Conservation (phyloP, 1,284 basidiomycete genomes). For the Ceratobasidium sp. region DNA sequence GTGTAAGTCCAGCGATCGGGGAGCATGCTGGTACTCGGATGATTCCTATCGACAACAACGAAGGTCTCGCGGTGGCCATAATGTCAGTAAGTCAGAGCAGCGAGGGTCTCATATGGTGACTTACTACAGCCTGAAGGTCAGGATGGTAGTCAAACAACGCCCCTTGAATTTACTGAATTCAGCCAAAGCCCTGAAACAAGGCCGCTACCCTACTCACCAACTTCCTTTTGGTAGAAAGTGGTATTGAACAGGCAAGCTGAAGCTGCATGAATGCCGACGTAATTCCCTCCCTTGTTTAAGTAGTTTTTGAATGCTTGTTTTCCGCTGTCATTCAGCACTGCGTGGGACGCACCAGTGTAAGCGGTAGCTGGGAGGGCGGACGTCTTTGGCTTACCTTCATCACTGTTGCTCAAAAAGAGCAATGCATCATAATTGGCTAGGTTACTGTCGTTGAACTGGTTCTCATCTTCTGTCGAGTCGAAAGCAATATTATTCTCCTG, state of each 20-base stretch:
- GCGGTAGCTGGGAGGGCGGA: not conserved
- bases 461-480: conserved; percentile 74
- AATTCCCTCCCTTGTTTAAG: conserved; percentile 79
- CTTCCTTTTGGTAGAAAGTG: conserved; percentile 70
- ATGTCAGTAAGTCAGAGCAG: not conserved
- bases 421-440: conserved; percentile 75
- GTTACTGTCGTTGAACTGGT: conserved; percentile 70
- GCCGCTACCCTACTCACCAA: conserved; percentile 58
- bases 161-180: conserved; percentile 58
- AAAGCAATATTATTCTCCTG: conserved; percentile 67
- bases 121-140: conserved; percentile 71
- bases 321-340: conserved; percentile 74
- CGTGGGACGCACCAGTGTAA: conserved; percentile 32
- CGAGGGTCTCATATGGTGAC: conserved; percentile 49
- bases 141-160: conserved; percentile 85
- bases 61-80: conserved; percentile 66
- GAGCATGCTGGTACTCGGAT: conserved; percentile 76
- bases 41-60: conserved; percentile 70
- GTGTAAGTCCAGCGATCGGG: conserved; percentile 74
- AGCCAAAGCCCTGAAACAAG: conserved; percentile 23
- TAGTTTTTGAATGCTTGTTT: conserved; percentile 76
- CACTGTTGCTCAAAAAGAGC: conserved; percentile 79
- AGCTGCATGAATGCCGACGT: conserved; percentile 77
- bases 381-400: conserved; percentile 64
- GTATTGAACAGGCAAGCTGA: conserved; percentile 77